Base-by-base conservation (phyloP, 345 rosid species). In the Turnera subulata region DNA sequence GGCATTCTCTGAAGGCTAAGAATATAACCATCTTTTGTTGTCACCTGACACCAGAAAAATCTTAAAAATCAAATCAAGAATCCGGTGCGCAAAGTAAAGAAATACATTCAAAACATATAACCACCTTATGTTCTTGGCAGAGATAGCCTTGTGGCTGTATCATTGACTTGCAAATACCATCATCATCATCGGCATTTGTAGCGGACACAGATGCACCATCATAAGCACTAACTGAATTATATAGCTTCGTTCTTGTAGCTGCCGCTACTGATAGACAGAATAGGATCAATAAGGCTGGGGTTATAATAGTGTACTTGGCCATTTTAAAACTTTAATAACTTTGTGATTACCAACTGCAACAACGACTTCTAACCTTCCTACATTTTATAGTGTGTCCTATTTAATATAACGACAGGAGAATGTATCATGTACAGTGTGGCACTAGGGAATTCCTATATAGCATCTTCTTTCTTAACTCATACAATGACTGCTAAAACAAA, bases 11-110 rank as follows among this genome's bases (percentile, higher is more conserved):
- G 80, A 23, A 81, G 20, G 51, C 82, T 62, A 13, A 77, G 78
- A 39, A 78, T 75, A 54, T 73, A 81, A 20, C 85, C 85, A 60
- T 81, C 80, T 54, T 78, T 13, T 9, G 85, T 78, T 14, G 77
- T 71, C 29, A 78, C 86, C 77, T 78, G 74, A 64, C 58, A 69
- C 43, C n/a, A n/a, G n/a, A n/a, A n/a, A n/a, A n/a, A n/a, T n/a
- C n/a, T n/a, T n/a, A n/a, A n/a, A n/a, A n/a, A n/a, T n/a, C n/a
- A n/a, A n/a, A n/a, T n/a, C n/a, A n/a, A n/a, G n/a, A n/a, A n/a
- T n/a, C n/a, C n/a, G n/a, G n/a, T n/a, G n/a, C n/a, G n/a, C n/a
- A n/a, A n/a, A n/a, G n/a, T n/a, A n/a, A n/a, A n/a, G n/a, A n/a
- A n/a, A n/a, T n/a, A n/a, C n/a, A n/a, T n/a, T n/a, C n/a, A n/a